These are phyloP conservation scores for Petunia axillaris DNA, from an alignment of 257 asterid genomes.

Conservation along the genomic window DNA sequence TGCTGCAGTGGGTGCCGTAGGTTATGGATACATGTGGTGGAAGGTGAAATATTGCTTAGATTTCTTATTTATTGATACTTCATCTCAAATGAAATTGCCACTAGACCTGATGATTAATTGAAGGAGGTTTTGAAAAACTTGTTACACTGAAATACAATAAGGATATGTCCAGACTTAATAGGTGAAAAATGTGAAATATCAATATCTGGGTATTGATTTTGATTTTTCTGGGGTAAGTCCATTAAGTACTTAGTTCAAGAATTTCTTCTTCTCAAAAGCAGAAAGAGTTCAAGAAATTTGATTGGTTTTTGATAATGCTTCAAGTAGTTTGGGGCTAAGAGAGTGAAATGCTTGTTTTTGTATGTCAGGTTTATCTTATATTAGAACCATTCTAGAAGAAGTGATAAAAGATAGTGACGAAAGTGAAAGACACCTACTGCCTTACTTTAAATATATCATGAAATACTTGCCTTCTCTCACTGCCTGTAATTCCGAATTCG, in stretches of 20 bases:
- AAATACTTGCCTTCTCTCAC: background rate
- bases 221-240: background rate
- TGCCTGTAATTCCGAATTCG: background rate
- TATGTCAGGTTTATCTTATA: background rate
- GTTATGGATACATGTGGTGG: conserved; percentile 99
- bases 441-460: background rate
- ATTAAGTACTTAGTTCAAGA: background rate
- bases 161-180: background rate
- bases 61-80: conserved; percentile 1
- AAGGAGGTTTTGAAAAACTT: background rate
- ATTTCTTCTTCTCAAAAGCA: background rate
- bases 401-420: background rate
- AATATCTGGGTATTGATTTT: background rate
- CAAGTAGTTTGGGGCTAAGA: background rate
- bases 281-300: background rate
- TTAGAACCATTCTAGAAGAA: background rate
- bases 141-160: background rate
- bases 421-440: background rate
- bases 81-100: conserved; percentile 13
- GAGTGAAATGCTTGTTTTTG: background rate
- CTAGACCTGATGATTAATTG: background rate
- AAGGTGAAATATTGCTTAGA: conserved; percentile 53
- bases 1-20: conserved; percentile 80
- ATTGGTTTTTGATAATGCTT: background rate
- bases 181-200: background rate